Evolutionary conservation across 768 basidiomycete species (phyloP).

Genomic region (Psilocybe subaeruginosa): DNA sequence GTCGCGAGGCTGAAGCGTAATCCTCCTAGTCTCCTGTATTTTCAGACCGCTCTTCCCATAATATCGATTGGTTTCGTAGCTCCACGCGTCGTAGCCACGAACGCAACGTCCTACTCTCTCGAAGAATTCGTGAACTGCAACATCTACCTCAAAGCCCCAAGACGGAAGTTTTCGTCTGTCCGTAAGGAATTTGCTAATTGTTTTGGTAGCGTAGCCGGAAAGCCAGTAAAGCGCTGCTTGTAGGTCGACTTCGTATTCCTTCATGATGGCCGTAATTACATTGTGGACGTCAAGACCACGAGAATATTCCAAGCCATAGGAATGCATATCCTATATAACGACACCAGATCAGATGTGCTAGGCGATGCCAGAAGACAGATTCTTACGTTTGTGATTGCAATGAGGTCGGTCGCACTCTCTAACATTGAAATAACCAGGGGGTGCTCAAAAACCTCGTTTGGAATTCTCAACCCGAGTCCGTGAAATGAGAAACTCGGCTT

Average conservation of each 20-base stretch:
- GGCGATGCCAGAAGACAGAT: neutral
- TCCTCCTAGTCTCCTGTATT: constrained; percentile 15
- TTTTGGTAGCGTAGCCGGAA: constrained; percentile 38
- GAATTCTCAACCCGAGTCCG: constrained; percentile 41
- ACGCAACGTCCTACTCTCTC: constrained; percentile 56
- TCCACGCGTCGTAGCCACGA: constrained; percentile 52
- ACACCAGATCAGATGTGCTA: too few relatives aligned
- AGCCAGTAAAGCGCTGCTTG: constrained; percentile 43
- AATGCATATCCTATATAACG: constrained; percentile 27
- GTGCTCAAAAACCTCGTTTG: constrained; percentile 42
- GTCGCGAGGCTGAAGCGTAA: constrained; percentile 17
- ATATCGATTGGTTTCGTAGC: constrained; percentile 49
- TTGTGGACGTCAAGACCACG: constrained; percentile 40
- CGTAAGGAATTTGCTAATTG: constrained; percentile 40
- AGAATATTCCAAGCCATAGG: constrained; percentile 33
- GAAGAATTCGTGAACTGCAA: constrained; percentile 35
- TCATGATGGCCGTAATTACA: constrained; percentile 58
- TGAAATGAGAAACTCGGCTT: constrained; percentile 43
- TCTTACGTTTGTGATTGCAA: constrained; percentile 39
- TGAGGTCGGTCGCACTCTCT: constrained; percentile 33
- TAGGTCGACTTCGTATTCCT: constrained; percentile 39
- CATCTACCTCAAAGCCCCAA: constrained; percentile 43
- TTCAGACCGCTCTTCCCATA: constrained; percentile 32
- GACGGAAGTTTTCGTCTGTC: constrained; percentile 39
- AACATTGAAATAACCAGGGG: constrained; percentile 36